Evolutionary conservation across 2,329 filamentous ascomycete genomes (phyloP).

Genomic region (Fusarium sp.): DNA sequence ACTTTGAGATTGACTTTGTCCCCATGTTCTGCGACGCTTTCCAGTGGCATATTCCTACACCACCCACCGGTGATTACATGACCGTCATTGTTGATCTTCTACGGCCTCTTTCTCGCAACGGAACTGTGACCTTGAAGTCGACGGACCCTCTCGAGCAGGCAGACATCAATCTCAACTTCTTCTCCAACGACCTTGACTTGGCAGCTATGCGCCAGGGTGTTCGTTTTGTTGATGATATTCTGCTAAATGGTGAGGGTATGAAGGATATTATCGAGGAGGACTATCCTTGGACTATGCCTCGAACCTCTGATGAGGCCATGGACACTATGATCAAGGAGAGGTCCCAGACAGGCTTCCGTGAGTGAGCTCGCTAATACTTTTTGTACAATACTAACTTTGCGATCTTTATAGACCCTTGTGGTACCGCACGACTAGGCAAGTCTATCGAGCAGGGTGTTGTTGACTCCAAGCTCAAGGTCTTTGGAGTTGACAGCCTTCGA

Average conservation of each 20-base stretch:
- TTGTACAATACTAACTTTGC: background rate
- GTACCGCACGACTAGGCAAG: background rate
- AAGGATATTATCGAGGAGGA: slow-evolving; percentile 64
- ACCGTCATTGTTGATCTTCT: slow-evolving; percentile 41
- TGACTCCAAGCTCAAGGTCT: slow-evolving; percentile 62
- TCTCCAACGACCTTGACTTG: background rate
- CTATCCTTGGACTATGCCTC: slow-evolving; percentile 72
- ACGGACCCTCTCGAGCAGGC: background rate
- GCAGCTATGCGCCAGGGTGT: background rate
- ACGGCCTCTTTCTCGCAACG: background rate
- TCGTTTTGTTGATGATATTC: background rate
- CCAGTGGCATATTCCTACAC: slow-evolving; percentile 60
- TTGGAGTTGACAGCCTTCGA: slow-evolving; percentile 64
- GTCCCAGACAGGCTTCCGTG: slow-evolving; percentile 67
- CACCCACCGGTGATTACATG: slow-evolving; percentile 60
- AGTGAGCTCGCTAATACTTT: slow-evolving; percentile 1
- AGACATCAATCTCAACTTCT: background rate
- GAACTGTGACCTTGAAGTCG: background rate
- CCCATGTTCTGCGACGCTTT: slow-evolving; percentile 65
- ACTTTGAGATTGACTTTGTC: slow-evolving; percentile 74
- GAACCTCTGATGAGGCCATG: slow-evolving; percentile 67
- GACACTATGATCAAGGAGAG: slow-evolving; percentile 66
- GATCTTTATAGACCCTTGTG: background rate
- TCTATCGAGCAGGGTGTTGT: slow-evolving; percentile 64
- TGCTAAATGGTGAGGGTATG: slow-evolving; percentile 65